phyloP scores from a whole-genome alignment of 305 asterid genomes.

The Fraxinus greggii region DNA sequence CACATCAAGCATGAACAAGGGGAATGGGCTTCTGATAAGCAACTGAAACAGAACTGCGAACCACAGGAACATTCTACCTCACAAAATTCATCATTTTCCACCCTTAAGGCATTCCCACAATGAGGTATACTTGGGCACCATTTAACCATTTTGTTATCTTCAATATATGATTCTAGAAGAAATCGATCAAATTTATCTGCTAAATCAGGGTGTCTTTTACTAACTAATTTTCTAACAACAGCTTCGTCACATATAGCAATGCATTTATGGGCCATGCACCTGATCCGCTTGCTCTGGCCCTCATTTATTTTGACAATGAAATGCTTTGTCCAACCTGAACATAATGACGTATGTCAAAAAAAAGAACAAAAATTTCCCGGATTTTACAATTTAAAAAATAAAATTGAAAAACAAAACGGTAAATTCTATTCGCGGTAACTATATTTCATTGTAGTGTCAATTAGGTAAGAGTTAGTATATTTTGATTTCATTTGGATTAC shows the following conservation, averaged over 20 bases:
- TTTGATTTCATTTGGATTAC: not conserved
- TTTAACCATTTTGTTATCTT: conserved; percentile 91
- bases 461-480: no score
- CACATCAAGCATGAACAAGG: conserved; percentile 97
- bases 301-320: conserved; percentile 89
- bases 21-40: conserved; percentile 84
- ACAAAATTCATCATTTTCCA: conserved; percentile 67
- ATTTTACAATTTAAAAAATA: not conserved
- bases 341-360: not conserved
- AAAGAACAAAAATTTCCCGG: not conserved
- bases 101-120: conserved; percentile 92
- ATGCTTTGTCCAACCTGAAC: conserved; percentile 92
- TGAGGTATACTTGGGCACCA: conserved; percentile 99
- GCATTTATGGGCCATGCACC: conserved; percentile 94
- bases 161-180: conserved; percentile 89
- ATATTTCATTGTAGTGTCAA: not conserved
- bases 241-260: conserved; percentile 82
- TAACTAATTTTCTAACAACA: conserved; percentile 56
- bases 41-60: conserved; percentile 85
- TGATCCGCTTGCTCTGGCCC: conserved; percentile 94
- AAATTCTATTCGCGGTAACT: not conserved
- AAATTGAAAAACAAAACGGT: not conserved
- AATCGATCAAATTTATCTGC: conserved; percentile 80
- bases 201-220: conserved; percentile 57
- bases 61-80: conserved; percentile 98